These are phyloP conservation scores for Rhodocollybia butyracea DNA, from an alignment of 768 basidiomycete genomes.

Conservation along the genomic window DNA sequence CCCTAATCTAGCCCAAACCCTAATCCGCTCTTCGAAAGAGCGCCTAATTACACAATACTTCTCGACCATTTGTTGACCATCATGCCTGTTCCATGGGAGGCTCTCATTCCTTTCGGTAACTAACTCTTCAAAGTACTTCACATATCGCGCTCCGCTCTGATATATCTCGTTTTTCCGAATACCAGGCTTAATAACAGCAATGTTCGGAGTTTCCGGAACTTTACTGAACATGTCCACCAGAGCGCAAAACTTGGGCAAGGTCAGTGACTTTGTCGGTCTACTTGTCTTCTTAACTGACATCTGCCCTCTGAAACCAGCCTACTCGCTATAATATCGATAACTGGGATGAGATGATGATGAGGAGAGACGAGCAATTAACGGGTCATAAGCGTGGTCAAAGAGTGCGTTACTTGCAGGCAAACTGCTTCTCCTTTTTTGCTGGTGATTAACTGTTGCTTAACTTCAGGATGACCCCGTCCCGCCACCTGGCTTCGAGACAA, in stretches of 20 bases:
- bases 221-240: constrained; percentile 75
- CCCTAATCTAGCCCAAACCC: too few species aligned
- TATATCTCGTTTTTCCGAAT: not conserved
- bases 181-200: constrained; percentile 74
- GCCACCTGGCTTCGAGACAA: constrained; percentile 69
- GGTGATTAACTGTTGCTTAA: not conserved
- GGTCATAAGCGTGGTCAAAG: constrained; percentile 84
- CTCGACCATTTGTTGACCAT: too few species aligned
- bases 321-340: constrained; percentile 80
- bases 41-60: too few species aligned
- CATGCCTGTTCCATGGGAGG: constrained; percentile 98
- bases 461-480: constrained; percentile 63
- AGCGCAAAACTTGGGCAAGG: constrained; percentile 90
- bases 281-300: not conserved
- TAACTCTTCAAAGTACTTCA: not conserved
- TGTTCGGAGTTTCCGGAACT: constrained; percentile 92
- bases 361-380: constrained; percentile 82
- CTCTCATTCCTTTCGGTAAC: constrained; percentile 91
- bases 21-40: too few species aligned
- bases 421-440: not conserved
- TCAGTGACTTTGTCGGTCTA: constrained; percentile 22
- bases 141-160: not conserved
- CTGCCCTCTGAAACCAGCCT: constrained; percentile 42
- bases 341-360: constrained; percentile 98
- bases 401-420: constrained; percentile 46